Evolutionary conservation across 2,329 filamentous ascomycete species (phyloP).

Genomic region (Aspergillus sp.): DNA sequence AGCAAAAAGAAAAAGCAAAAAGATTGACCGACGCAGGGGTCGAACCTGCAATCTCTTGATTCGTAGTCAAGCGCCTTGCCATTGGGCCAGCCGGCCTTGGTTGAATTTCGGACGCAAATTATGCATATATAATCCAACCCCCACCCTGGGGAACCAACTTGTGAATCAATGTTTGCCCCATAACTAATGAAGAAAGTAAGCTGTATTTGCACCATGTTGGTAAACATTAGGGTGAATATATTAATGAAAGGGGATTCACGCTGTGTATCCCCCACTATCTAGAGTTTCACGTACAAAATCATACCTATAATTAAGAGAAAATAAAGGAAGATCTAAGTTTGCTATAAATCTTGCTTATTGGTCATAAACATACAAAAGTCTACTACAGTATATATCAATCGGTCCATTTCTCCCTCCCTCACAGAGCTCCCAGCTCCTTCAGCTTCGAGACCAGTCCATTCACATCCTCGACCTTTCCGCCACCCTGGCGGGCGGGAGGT

Average conservation of each 20-base stretch:
- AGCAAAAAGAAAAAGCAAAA: too few species aligned
- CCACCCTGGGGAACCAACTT: too few species aligned
- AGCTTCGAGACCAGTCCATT: constrained; percentile 90
- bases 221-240: too few species aligned
- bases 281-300: too few species aligned
- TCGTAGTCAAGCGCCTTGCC: constrained; percentile 54
- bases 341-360: neutral
- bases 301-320: too few species aligned
- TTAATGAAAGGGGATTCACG: too few species aligned
- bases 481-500: constrained; percentile 82
- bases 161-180: too few species aligned
- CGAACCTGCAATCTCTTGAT: constrained; percentile 54
- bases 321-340: neutral
- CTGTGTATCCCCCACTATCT: too few species aligned
- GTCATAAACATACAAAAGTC: constrained; percentile 17
- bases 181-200: too few species aligned
- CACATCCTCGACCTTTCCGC: constrained; percentile 96
- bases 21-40: constrained; percentile 39
- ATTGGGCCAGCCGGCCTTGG: constrained; percentile 21
- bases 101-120: too few species aligned
- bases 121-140: too few species aligned
- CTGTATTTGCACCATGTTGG: too few species aligned
- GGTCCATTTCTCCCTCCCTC: constrained; percentile 24
- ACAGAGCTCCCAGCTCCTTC: constrained; percentile 93
- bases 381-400: constrained; percentile 2